A percentile compares a stretch with the other conserved stretches of the same genome.
Evolutionary conservation across 1,284 basidiomycete genomes (phyloP).

Genomic region (Phellinidium pouzarii): DNA sequence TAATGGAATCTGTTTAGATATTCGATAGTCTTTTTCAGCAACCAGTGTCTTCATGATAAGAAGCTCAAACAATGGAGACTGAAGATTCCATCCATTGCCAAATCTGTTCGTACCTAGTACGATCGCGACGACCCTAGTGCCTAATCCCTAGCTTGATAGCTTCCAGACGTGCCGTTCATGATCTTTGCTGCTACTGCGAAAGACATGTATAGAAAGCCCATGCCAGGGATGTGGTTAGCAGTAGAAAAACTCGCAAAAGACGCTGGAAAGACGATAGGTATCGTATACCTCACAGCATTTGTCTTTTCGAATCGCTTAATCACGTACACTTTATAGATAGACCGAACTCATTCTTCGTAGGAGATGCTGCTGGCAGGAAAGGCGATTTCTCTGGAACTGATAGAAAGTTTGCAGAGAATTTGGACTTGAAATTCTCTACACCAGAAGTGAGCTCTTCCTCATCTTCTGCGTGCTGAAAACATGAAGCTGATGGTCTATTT

Average conservation of each 20-base stretch:
- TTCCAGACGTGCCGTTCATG: conserved; percentile 71
- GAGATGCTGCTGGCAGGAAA: conserved; percentile 82
- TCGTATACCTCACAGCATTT: conserved; percentile 18
- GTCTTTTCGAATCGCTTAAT: neutral
- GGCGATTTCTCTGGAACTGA: conserved; percentile 76
- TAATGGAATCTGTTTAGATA: conserved; percentile 38
- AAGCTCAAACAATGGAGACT: conserved; percentile 60
- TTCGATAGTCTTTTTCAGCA: conserved; percentile 73
- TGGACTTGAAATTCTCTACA: conserved; percentile 67
- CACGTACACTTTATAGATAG: conserved; percentile 50
- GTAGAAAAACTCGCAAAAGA: conserved; percentile 55
- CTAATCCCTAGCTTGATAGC: conserved; percentile 32
- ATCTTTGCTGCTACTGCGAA: conserved; percentile 72
- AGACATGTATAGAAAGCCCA: conserved; percentile 83
- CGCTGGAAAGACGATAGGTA: conserved; percentile 62
- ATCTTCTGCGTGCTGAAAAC: neutral
- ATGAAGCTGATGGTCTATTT: conserved; percentile 8
- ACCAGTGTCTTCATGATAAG: conserved; percentile 57
- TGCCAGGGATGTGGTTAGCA: conserved; percentile 81
- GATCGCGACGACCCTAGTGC: neutral
- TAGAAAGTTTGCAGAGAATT: conserved; percentile 78
- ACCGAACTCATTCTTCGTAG: conserved; percentile 68
- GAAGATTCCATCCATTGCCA: conserved; percentile 66
- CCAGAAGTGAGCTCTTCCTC: conserved; percentile 40
- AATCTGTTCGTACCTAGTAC: conserved; percentile 43